Base-by-base conservation (phyloP, 306 rosid genomes). In the Vigna mungo region DNA sequence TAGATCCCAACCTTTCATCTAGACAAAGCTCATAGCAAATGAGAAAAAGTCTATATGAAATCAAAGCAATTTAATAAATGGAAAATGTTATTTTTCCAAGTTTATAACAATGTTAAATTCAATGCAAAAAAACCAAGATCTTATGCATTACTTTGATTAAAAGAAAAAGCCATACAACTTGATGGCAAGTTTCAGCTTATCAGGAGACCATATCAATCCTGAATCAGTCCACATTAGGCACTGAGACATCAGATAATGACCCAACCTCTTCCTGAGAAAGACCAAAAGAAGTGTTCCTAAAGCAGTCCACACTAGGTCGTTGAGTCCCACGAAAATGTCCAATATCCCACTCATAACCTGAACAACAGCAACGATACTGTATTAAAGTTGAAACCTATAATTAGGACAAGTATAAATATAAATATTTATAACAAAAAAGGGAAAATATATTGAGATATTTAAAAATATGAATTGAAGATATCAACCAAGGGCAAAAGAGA, bases 301-400 rank as follows among this genome's bases (percentile, higher is more conserved):
- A 95, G 90, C 96, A 88, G 81, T 95, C 97, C 75, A 95, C 96
- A 65, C 89, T 81, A 37, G 97, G 98, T 17, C 96, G 86, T 60
- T 13, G 89, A 72, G 97, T 93, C 74, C 97, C 93, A 52, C 51
- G 77, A 56, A 95, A 92, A 86, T 92, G 98, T 68, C 97, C 97
- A 60, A 95, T 82, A 67, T 95, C 98, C 97, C 98, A 95, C 81
- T 92, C 97, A 73, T 95, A 95, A 84, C 97, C 98, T 92, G 90
- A 81, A 83, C 41, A 86, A 77, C 51, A 65, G 63, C 77, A 76
- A 70, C 18, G 66, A 71, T 54, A 84, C 81, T 80, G 58, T 16
- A 63, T 53, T 85, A 60, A 87, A 71, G 71, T 49, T 79, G 25
- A 43, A 78, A 85, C 44, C n/a, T 52, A 71, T 15, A 70, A 86